phyloP scores from a whole-genome alignment of 257 asterid species.

The Penstemon davidsonii region DNA sequence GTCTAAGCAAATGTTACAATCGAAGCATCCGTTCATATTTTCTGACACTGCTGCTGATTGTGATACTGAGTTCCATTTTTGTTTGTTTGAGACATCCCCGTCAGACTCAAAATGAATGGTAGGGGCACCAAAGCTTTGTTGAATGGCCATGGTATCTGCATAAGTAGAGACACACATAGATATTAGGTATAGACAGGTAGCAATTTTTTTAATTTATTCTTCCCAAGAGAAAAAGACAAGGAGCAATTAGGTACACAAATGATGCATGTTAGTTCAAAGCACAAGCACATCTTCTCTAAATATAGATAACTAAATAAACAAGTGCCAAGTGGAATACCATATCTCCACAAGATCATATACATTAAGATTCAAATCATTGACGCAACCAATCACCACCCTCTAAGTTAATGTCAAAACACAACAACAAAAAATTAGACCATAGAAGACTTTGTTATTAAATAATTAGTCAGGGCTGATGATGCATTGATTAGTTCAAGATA shows the following conservation, averaged over 20 bases:
- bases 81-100: constrained; percentile 44
- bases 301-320: neutral
- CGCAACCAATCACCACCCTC: constrained; percentile 11
- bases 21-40: constrained; percentile 56
- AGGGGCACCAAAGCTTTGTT: constrained; percentile 46
- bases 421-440: neutral
- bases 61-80: constrained; percentile 39
- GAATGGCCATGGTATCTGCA: constrained; percentile 63
- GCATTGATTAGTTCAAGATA: neutral
- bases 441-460: constrained; percentile 12
- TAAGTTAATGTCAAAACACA: constrained; percentile 11
- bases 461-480: constrained; percentile 15
- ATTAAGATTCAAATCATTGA: constrained; percentile 7
- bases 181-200: constrained; percentile 5
- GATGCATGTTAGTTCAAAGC: neutral
- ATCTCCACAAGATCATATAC: neutral
- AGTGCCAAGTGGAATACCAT: neutral
- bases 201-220: neutral
- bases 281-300: neutral
- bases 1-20: constrained; percentile 86
- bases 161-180: constrained; percentile 18
- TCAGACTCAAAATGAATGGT: constrained; percentile 39
- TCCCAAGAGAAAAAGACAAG: too few relatives aligned
- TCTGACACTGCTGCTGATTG: constrained; percentile 42
- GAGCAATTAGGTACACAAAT: too few relatives aligned